Conservation (phyloP, 768 basidiomycete species). For the Mycena latifolia region DNA sequence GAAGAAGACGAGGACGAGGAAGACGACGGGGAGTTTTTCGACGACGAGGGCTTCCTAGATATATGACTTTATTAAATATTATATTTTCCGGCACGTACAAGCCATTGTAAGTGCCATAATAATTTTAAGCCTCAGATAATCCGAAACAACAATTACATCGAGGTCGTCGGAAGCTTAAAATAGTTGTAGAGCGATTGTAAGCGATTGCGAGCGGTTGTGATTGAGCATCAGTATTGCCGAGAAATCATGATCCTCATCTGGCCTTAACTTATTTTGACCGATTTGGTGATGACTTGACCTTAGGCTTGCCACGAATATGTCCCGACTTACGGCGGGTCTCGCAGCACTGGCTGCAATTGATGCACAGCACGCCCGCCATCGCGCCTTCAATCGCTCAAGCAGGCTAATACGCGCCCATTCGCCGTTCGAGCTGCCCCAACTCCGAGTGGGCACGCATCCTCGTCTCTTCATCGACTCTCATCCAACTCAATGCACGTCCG, state of each 20-base stretch:
- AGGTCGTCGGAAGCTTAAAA: background rate
- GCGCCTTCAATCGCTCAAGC: slow-evolving; percentile 14
- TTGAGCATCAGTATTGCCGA: slow-evolving; percentile 5
- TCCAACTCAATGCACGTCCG: slow-evolving; percentile 2
- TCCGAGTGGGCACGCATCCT: slow-evolving; percentile 6
- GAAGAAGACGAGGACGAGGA: slow-evolving; percentile 3
- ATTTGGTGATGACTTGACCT: slow-evolving; percentile 7
- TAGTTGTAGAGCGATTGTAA: slow-evolving; percentile 1
- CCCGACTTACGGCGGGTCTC: too few species aligned
- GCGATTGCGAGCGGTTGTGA: too few species aligned
- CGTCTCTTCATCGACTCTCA: slow-evolving; percentile 8
- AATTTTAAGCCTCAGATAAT: background rate
- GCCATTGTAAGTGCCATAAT: background rate
- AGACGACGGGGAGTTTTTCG: background rate
- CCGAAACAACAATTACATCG: background rate
- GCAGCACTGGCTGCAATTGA: slow-evolving; percentile 15
- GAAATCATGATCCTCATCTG: slow-evolving; percentile 2
- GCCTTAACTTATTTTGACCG: background rate
- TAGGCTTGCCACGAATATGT: too few species aligned
- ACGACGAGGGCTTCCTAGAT: background rate
- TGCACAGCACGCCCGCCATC: too few species aligned
- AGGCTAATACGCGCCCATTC: too few species aligned
- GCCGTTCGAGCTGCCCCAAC: slow-evolving; percentile 12
- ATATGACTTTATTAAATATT: background rate
- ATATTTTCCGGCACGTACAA: background rate